phyloP scores from a whole-genome alignment of 2,329 filamentous ascomycete genomes.

The Chaetomium strumarium region DNA sequence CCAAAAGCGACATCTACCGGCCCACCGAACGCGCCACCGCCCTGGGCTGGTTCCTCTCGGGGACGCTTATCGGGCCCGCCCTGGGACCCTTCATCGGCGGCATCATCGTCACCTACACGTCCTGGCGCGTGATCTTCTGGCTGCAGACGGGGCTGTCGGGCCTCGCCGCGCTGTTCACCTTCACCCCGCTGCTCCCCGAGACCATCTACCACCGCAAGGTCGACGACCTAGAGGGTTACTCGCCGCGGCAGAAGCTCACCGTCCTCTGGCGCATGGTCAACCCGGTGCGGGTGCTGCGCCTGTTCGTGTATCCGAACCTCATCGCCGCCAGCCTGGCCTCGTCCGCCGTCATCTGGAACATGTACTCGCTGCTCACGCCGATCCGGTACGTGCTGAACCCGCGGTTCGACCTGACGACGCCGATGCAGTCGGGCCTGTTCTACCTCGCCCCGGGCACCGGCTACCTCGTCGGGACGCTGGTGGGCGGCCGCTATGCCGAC shows the following conservation, averaged over 20 bases:
- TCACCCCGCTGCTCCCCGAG: constrained; percentile 60
- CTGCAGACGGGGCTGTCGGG: too few species aligned
- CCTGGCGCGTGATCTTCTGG: too few species aligned
- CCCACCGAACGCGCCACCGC: too few species aligned
- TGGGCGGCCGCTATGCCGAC: constrained; percentile 65
- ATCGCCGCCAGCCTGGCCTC: constrained; percentile 52
- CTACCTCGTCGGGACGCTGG: constrained; percentile 59
- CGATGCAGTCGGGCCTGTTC: constrained; percentile 61
- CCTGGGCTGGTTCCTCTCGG: too few species aligned
- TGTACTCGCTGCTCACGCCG: constrained; percentile 61
- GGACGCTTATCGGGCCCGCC: too few species aligned
- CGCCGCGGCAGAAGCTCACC: constrained; percentile 36
- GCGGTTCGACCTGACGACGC: constrained; percentile 57
- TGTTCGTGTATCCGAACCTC: constrained; percentile 61
- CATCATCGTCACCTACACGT: too few species aligned
- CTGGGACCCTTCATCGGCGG: too few species aligned
- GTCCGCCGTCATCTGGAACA: constrained; percentile 62
- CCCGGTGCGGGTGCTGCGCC: constrained; percentile 49
- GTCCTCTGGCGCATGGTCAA: constrained; percentile 55
- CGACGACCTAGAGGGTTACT: constrained; percentile 48
- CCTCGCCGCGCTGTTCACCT: too few species aligned
- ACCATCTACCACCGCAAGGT: constrained; percentile 57
- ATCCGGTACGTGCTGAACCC: constrained; percentile 68
- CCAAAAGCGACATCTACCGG: too few species aligned
- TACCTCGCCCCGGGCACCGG: constrained; percentile 65